Evolutionary conservation across 345 rosid species (phyloP), one percentile per base, ranked within the genome.

Genomic region (Salix purpurea): DNA sequence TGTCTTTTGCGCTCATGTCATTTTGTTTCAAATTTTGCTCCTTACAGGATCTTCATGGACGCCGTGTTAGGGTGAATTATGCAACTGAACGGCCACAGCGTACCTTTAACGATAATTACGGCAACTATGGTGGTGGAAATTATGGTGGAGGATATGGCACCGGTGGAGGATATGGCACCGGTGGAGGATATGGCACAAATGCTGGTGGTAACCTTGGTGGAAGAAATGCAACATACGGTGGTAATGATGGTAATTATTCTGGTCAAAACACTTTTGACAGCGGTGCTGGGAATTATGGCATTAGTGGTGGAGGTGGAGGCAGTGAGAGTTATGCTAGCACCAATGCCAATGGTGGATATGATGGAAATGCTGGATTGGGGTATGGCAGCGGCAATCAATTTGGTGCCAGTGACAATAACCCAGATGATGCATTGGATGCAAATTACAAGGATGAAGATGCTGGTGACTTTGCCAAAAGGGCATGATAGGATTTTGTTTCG

Each of bases 21-120:
- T 56, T 8, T 52, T 67, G 70, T 26, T 26, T 46, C 40, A 54
- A 61, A 67, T 24, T 34, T 69, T 71, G 1, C 8, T 3, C 78
- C 72, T 76, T 19, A 26, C 85, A 95, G 98, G 93, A 86, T 64
- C 93, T 95, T 61, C 87, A 88, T 77, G 99, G 99, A 42, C 91
- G 97, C 75, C 79, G 77, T 7, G 82, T 95, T 42, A 91, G 85
- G 84, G 99, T 95, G 74, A 89, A 91, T 79, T 90, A 83, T 88
- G 99, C 99, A 74, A 69, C 81, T 64, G 99, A 95, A 15, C 87
- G 90, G 80, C 68, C 88, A 67, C 87, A 83, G 42, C 74, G 61
- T 40, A 15, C 11, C 37, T 48, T 60, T 69, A 44, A 54, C 23
- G 48, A 50, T 46, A 73, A 62, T n/a, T 50, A 79, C 19, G 86